Percentiles rank a stretch among this genome's conserved stretches.
Conservation (phyloP, 495 filamentous ascomycete species). For the Astrocystis sublimbata region DNA sequence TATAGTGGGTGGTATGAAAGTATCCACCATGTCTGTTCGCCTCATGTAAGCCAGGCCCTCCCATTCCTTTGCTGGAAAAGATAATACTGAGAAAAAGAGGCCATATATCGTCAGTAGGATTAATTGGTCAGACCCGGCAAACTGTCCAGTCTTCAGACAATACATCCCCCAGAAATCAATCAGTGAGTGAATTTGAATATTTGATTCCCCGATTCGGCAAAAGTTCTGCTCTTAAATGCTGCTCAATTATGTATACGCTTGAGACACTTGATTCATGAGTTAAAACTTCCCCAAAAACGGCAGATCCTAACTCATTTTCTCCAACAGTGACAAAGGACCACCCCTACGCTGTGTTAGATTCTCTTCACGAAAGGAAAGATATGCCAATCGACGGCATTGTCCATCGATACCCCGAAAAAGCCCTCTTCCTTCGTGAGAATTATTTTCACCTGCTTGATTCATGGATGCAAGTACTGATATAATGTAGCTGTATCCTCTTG, state of each 20-base stretch:
- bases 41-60: constrained; percentile 38
- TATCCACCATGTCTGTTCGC: constrained; percentile 57
- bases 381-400: constrained; percentile 52
- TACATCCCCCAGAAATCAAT: constrained; percentile 54
- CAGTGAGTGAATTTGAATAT: too few species aligned
- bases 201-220: too few species aligned
- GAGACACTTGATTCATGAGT: too few species aligned
- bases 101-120: constrained; percentile 56
- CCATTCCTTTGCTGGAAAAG: neutral
- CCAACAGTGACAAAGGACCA: constrained; percentile 55
- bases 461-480: constrained; percentile 15
- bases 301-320: too few species aligned
- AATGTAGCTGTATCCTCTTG: constrained; percentile 52
- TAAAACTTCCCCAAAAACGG: too few species aligned
- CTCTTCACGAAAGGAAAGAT: constrained; percentile 52
- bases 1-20: constrained; percentile 47
- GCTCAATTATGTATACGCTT: too few species aligned
- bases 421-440: constrained; percentile 56
- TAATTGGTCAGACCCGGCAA: constrained; percentile 56
- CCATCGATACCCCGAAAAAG: constrained; percentile 61
- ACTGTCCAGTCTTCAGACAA: constrained; percentile 56
- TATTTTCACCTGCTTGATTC: neutral
- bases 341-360: constrained; percentile 42
- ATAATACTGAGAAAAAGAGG: constrained; percentile 30
- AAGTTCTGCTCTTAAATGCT: too few species aligned